Conservation (phyloP, 2,329 filamentous ascomycete species). For the Orbilia javanica region DNA sequence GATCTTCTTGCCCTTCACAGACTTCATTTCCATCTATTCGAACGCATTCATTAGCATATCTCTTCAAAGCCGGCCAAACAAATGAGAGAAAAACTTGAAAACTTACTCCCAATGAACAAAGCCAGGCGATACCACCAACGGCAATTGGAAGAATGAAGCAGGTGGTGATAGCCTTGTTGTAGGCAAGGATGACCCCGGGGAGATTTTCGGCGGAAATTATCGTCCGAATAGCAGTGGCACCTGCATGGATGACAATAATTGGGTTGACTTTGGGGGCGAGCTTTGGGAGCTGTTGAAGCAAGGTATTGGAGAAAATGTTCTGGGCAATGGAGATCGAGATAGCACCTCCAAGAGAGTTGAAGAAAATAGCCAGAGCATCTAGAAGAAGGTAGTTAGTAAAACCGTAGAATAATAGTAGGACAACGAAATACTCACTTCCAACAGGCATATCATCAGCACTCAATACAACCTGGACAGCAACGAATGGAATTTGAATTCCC, state of each 20-base stretch:
- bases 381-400: conserved; percentile 59
- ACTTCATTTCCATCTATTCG: conserved; percentile 58
- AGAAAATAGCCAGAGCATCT: conserved; percentile 69
- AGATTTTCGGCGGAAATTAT: conserved; percentile 64
- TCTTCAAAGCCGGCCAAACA: background rate
- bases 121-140: conserved; percentile 42
- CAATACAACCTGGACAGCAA: conserved; percentile 63
- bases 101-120: conserved; percentile 55
- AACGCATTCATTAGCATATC: conserved; percentile 20
- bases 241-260: conserved; percentile 64
- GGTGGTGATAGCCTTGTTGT: conserved; percentile 45
- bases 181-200: conserved; percentile 42
- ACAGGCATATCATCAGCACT: conserved; percentile 62
- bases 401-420: conserved; percentile 60
- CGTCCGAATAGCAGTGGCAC: conserved; percentile 66
- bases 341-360: conserved; percentile 75
- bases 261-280: conserved; percentile 66
- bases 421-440: conserved; percentile 60
- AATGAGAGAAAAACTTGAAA: background rate
- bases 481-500: conserved; percentile 62
- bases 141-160: conserved; percentile 53
- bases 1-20: conserved; percentile 55
- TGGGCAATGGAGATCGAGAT: conserved; percentile 76
- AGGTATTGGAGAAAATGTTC: conserved; percentile 76
- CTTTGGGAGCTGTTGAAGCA: conserved; percentile 70